Evolutionary conservation across 805 yeast species (phyloP).

Genomic region (Ogataea corticis): DNA sequence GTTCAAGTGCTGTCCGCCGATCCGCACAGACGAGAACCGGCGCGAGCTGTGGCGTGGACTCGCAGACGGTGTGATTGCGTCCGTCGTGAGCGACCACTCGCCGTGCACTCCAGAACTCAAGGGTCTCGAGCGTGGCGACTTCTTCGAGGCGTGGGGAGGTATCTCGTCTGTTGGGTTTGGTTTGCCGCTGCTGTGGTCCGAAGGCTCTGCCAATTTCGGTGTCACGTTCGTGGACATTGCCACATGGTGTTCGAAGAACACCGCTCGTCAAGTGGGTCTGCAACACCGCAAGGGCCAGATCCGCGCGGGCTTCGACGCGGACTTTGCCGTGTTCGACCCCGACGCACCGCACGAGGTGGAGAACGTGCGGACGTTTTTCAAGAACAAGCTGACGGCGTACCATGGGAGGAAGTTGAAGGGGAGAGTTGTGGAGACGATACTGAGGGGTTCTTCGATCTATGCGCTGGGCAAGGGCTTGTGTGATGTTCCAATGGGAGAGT

Average conservation of each 20-base stretch:
- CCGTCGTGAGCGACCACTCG: slow-evolving; percentile 94
- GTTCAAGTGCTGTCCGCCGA: slow-evolving; percentile 95
- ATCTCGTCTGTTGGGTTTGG: slow-evolving; percentile 93
- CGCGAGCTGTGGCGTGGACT: slow-evolving; percentile 77
- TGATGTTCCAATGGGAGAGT: slow-evolving; percentile 54
- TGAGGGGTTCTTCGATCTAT: slow-evolving; percentile 74
- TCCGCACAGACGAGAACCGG: slow-evolving; percentile 73
- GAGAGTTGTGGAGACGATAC: slow-evolving; percentile 72
- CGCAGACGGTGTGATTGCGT: slow-evolving; percentile 60
- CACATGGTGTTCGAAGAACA: slow-evolving; percentile 78
- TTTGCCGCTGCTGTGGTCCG: slow-evolving; percentile 76
- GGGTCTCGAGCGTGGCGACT: slow-evolving; percentile 79
- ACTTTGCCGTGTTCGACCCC: slow-evolving; percentile 79
- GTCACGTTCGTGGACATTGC: slow-evolving; percentile 56
- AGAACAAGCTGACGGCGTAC: slow-evolving; percentile 88
- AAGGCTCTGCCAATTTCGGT: slow-evolving; percentile 47
- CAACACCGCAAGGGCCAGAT: slow-evolving; percentile 70
- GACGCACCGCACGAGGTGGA: slow-evolving; percentile 47
- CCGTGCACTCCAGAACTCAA: slow-evolving; percentile 94
- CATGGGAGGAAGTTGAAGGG: slow-evolving; percentile 71
- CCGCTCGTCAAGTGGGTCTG: slow-evolving; percentile 85
- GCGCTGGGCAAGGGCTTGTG: slow-evolving; percentile 56
- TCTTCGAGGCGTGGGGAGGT: slow-evolving; percentile 96
- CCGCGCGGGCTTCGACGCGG: slow-evolving; percentile 81
- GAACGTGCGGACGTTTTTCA: slow-evolving; percentile 64